Evolutionary conservation across 805 yeast genomes (phyloP), one percentile per base, ranked within the genome.

Genomic region (Candida silvicultrix): DNA sequence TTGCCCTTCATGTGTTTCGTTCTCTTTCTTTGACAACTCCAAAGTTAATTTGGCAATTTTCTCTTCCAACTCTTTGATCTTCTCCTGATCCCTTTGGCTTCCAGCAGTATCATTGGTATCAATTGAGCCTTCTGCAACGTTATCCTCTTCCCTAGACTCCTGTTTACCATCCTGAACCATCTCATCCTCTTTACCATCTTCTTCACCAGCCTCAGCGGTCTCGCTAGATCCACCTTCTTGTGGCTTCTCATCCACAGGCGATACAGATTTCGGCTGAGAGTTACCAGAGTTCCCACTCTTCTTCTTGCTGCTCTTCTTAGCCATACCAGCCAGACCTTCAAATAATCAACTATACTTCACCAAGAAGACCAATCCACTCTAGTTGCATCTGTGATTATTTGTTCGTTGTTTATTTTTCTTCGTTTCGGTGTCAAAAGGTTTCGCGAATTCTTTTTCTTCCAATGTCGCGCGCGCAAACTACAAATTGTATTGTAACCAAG

Each of bases 281-380:
- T 22, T 40, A n/a, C 29, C 34, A n/a, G 41, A 15, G 19, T 35
- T 14, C 22, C 21, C 45, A n/a, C 7, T 8, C 44, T 48, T 48
- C 49, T 51, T 51, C 44, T 47, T 53, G 41, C 45, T 47, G 42
- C 40, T 53, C 53, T 52, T 53, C 49, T 49, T 58, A 15, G 56
- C 52, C 56, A 52, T 52, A 20, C 15, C 15, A 6, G 22, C 35
- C 16, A 32, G 12, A 5, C 4, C 10, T 21, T 18, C 37, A 7
- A 8, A 12, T 18, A 5, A 16, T 9, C 25, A n/a, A n/a, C n/a
- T n/a, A n/a, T n/a, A 23, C 25, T 23, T 6, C 9, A 23, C 9
- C 25, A 23, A 23, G 9, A 23, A 9, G 25, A 23, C 9, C 5
- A 5, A 5, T 23, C 25, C 25, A 23, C 25, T 23, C 5, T 23